phyloP scores from a whole-genome alignment of 495 filamentous ascomycete genomes.

The Rhypophila decipiens region DNA sequence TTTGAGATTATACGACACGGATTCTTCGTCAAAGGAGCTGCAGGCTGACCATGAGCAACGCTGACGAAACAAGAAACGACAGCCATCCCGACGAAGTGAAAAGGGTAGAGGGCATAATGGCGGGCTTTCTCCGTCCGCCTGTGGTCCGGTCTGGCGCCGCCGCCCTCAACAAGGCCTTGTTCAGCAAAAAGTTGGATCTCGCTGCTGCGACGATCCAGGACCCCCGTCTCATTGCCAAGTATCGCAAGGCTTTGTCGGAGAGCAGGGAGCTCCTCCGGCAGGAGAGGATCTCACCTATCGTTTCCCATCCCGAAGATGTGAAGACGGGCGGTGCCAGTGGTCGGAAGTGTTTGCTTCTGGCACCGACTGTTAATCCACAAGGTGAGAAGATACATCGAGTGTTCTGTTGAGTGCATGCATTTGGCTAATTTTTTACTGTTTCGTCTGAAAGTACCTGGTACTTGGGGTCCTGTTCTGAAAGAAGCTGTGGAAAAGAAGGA shows the following conservation, averaged over 20 bases:
- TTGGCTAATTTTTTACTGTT: slow-evolving; percentile 6
- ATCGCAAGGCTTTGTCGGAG: slow-evolving; percentile 52
- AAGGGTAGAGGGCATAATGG: slow-evolving; percentile 6
- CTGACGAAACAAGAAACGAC: not conserved
- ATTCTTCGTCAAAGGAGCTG: no score
- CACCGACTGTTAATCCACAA: slow-evolving; percentile 59
- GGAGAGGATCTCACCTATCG: slow-evolving; percentile 51
- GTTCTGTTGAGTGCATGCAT: not conserved
- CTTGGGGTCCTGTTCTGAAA: slow-evolving; percentile 63
- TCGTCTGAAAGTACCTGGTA: slow-evolving; percentile 58
- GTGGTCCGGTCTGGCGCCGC: slow-evolving; percentile 57
- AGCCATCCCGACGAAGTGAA: not conserved
- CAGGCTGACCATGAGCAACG: not conserved
- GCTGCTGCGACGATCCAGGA: slow-evolving; percentile 76
- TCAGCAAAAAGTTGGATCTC: slow-evolving; percentile 64
- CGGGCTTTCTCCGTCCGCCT: slow-evolving; percentile 65
- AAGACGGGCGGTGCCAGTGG: slow-evolving; percentile 44
- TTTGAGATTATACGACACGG: no score
- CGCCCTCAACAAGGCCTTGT: slow-evolving; percentile 78
- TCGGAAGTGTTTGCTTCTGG: slow-evolving; percentile 68
- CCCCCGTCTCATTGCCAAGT: slow-evolving; percentile 59
- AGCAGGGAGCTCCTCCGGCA: slow-evolving; percentile 51
- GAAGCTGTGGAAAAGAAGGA: slow-evolving; percentile 61
- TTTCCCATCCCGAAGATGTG: slow-evolving; percentile 40
- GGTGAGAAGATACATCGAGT: slow-evolving; percentile 38